Percentiles rank a stretch among this genome's conserved stretches.
Conservation (phyloP, 148 eudicot genomes). For the Chenopodium suecicum region DNA sequence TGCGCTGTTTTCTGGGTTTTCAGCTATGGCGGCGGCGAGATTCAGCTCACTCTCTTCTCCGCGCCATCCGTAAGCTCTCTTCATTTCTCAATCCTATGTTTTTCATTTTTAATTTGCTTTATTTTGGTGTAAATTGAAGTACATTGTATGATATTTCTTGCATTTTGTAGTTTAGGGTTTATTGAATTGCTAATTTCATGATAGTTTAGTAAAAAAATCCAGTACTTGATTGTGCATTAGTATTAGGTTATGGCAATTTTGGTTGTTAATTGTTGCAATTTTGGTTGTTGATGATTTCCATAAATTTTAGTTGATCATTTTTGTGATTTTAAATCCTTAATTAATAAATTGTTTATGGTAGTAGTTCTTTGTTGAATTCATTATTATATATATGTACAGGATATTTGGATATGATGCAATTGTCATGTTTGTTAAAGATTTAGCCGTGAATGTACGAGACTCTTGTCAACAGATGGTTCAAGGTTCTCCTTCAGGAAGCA, state of each 20-base stretch:
- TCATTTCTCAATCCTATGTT: neutral
- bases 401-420: constrained; percentile 29
- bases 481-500: constrained; percentile 26
- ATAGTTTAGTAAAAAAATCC: neutral
- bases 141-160: neutral
- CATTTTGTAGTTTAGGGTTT: neutral
- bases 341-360: neutral
- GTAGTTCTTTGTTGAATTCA: neutral
- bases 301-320: neutral
- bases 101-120: too few relatives aligned
- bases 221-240: neutral
- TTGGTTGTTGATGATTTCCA: neutral
- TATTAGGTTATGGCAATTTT: neutral
- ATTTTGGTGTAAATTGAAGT: neutral
- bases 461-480: constrained; percentile 32
- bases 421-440: constrained; percentile 33
- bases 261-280: too few relatives aligned
- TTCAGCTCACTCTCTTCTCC: constrained; percentile 17
- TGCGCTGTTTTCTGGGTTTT: neutral
- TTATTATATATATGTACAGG: constrained; percentile 22
- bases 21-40: constrained; percentile 26
- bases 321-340: too few relatives aligned
- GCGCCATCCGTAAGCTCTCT: constrained; percentile 24
- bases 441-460: constrained; percentile 30
- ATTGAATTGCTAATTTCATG: neutral